Evolutionary conservation across 257 asterid species (phyloP).

Genomic region (Solanum rostratum): DNA sequence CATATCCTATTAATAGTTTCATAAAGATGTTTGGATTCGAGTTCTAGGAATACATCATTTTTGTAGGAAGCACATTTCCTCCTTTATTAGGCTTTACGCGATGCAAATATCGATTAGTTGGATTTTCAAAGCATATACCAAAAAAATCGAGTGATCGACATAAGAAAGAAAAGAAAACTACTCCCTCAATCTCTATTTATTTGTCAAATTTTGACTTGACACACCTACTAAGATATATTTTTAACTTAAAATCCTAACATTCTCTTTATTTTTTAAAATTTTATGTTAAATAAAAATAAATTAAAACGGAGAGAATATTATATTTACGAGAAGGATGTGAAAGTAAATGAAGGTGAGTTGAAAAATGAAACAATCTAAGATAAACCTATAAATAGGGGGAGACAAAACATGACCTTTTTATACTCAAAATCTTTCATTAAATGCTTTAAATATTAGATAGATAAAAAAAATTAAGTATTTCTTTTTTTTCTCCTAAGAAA

Average conservation of each 20-base stretch:
- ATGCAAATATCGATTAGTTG: background rate
- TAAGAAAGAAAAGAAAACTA: no score
- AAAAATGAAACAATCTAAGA: slow-evolving; percentile 2
- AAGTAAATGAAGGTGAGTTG: background rate
- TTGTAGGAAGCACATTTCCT: no score
- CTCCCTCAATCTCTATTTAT: no score
- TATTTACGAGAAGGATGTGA: background rate
- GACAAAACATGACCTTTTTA: slow-evolving; percentile 11
- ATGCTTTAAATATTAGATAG: background rate
- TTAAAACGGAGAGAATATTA: no score
- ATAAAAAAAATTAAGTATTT: background rate
- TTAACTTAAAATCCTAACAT: no score
- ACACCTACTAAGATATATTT: no score
- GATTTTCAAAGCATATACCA: background rate
- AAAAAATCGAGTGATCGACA: background rate
- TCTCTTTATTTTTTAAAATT: no score
- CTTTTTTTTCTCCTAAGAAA: background rate
- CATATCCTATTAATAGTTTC: background rate
- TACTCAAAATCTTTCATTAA: background rate
- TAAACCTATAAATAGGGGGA: background rate
- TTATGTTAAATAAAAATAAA: no score
- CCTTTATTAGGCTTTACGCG: no score
- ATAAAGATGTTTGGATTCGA: background rate
- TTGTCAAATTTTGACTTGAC: no score
- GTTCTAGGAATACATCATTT: no score